phyloP scores from a whole-genome alignment of 2,329 filamentous ascomycete species.

The Fusarium papillatum region DNA sequence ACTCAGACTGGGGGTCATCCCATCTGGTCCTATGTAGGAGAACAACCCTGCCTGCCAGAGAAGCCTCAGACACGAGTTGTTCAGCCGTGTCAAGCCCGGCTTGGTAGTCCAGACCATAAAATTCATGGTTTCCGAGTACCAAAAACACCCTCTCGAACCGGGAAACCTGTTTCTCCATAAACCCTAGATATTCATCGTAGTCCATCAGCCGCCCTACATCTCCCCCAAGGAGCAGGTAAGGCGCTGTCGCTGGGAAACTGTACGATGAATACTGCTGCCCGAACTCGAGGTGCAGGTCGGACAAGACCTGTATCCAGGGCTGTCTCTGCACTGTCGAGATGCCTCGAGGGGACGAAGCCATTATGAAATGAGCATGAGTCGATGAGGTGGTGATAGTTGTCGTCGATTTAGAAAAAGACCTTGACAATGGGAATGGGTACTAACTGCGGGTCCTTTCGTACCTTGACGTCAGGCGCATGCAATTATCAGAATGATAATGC shows the following conservation, averaged over 20 bases:
- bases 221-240: slow-evolving; percentile 59
- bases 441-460: not conserved
- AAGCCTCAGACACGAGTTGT: slow-evolving; percentile 51
- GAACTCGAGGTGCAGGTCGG: slow-evolving; percentile 63
- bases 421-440: not conserved
- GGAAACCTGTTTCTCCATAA: slow-evolving; percentile 54
- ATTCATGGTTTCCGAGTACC: slow-evolving; percentile 66
- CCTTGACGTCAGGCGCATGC: not conserved
- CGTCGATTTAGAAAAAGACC: not conserved
- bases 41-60: slow-evolving; percentile 51
- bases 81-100: slow-evolving; percentile 51
- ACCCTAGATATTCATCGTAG: slow-evolving; percentile 56
- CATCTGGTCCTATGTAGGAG: slow-evolving; percentile 57
- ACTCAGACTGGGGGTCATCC: slow-evolving; percentile 50
- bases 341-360: not conserved
- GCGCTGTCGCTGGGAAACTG: slow-evolving; percentile 52
- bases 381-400: not conserved
- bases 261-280: slow-evolving; percentile 55
- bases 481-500: not conserved
- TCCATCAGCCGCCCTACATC: slow-evolving; percentile 62
- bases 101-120: slow-evolving; percentile 56
- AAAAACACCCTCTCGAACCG: slow-evolving; percentile 58
- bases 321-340: not conserved
- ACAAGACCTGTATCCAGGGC: slow-evolving; percentile 49
- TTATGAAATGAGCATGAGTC: not conserved